phyloP scores from a whole-genome alignment of 2,329 filamentous ascomycete species.

The Fusarium sulawesiense region DNA sequence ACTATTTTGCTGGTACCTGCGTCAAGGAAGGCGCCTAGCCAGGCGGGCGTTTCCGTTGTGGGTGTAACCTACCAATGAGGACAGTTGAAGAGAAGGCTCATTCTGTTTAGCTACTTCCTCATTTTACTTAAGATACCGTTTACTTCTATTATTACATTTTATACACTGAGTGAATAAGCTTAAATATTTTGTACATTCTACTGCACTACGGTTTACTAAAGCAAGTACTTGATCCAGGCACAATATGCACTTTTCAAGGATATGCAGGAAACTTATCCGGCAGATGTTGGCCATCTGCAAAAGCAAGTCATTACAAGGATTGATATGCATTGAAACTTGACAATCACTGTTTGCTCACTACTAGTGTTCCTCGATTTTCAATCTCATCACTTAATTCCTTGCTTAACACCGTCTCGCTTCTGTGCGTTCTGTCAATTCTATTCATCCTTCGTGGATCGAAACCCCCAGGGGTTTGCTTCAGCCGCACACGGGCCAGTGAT shows the following conservation, averaged over 20 bases:
- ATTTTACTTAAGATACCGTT: neutral
- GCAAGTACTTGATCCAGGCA: too few species aligned
- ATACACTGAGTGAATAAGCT: neutral
- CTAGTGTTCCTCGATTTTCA: neutral
- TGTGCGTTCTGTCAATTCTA: slow-evolving; percentile 9
- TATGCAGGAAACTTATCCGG: neutral
- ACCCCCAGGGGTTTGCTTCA: slow-evolving; percentile 26
- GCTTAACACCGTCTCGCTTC: neutral
- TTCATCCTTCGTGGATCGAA: slow-evolving; percentile 17
- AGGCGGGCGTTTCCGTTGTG: slow-evolving; percentile 25
- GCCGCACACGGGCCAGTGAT: slow-evolving; percentile 22
- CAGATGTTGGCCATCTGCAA: neutral
- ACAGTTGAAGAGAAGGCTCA: neutral
- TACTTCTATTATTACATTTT: neutral
- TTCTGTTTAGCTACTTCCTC: slow-evolving; percentile 5
- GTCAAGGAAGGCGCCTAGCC: slow-evolving; percentile 21
- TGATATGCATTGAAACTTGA: slow-evolving; percentile 1
- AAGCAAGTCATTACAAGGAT: neutral
- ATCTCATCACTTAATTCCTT: neutral
- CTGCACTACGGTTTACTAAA: neutral
- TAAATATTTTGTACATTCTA: neutral
- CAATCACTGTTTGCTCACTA: neutral
- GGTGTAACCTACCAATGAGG: slow-evolving; percentile 10
- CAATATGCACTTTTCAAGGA: neutral
- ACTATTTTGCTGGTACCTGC: slow-evolving; percentile 29